phyloP scores from a whole-genome alignment of 176 grass and related monocot species.

The Elaeis guineensis region DNA sequence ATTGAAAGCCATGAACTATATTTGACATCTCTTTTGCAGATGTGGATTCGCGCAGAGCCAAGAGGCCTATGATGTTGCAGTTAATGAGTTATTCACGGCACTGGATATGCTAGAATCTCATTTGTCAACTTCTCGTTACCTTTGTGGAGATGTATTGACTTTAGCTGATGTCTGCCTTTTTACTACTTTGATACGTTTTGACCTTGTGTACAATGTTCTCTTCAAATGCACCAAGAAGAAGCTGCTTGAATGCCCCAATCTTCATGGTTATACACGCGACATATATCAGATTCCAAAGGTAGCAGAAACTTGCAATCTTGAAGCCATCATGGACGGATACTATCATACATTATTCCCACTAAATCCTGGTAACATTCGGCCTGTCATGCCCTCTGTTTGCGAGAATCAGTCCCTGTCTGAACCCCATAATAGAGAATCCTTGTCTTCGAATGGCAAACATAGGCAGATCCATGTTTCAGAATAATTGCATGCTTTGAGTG shows the following conservation, averaged over 20 bases:
- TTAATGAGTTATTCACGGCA: slow-evolving; percentile 45
- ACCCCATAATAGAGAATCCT: slow-evolving; percentile 53
- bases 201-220: slow-evolving; percentile 70
- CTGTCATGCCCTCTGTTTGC: slow-evolving; percentile 44
- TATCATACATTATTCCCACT: slow-evolving; percentile 77
- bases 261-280: slow-evolving; percentile 67
- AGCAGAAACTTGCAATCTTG: slow-evolving; percentile 69
- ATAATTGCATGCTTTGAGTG: neutral
- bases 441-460: slow-evolving; percentile 25
- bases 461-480: slow-evolving; percentile 25
- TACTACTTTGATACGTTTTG: slow-evolving; percentile 80
- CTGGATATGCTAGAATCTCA: slow-evolving; percentile 62
- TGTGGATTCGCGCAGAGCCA: slow-evolving; percentile 96
- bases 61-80: slow-evolving; percentile 65
- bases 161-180: slow-evolving; percentile 91
- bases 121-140: slow-evolving; percentile 49
- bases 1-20: no score
- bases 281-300: slow-evolving; percentile 88
- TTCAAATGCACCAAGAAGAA: slow-evolving; percentile 88
- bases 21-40: slow-evolving; percentile 14
- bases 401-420: slow-evolving; percentile 32
- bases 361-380: slow-evolving; percentile 70
- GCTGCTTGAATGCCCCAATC: slow-evolving; percentile 73
- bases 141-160: slow-evolving; percentile 61
- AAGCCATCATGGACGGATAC: slow-evolving; percentile 70